Percentiles rank a stretch among this genome's conserved stretches.
Evolutionary conservation across 345 rosid genomes (phyloP).

Genomic region (Salix purpurea): DNA sequence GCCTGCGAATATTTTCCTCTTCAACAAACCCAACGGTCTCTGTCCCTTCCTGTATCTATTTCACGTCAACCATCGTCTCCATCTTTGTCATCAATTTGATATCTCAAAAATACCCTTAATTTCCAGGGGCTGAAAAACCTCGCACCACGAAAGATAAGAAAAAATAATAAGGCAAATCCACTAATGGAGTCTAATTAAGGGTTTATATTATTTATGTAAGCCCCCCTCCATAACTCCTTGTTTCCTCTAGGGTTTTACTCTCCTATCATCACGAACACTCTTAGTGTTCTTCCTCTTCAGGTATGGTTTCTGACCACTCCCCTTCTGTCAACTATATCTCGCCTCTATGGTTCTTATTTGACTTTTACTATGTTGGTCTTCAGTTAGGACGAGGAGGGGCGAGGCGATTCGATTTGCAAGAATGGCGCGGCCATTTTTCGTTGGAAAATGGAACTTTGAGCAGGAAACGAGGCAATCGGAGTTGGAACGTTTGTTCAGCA

Average conservation of each 20-base stretch:
- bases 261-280: background rate
- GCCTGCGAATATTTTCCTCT: no score
- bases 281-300: background rate
- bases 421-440: conserved; percentile 63
- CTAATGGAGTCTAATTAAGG: background rate
- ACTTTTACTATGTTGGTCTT: background rate
- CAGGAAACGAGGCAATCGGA: conserved; percentile 79
- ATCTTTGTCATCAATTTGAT: background rate
- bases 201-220: no score
- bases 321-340: background rate
- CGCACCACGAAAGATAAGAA: background rate
- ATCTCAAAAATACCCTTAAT: background rate
- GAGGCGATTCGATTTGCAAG: background rate
- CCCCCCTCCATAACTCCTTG: background rate
- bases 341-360: background rate
- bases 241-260: conserved; percentile 6
- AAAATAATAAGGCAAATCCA: no score
- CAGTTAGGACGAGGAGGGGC: background rate
- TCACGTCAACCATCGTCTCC: background rate
- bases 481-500: conserved; percentile 65
- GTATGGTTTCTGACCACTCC: background rate
- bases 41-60: background rate
- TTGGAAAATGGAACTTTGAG: conserved; percentile 76
- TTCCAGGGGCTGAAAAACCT: background rate
- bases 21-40: no score